Percentiles rank a stretch among this genome's conserved stretches.
These are phyloP conservation scores for Fraxinus sp. DNA, from an alignment of 305 asterid species.

Conservation along the genomic window DNA sequence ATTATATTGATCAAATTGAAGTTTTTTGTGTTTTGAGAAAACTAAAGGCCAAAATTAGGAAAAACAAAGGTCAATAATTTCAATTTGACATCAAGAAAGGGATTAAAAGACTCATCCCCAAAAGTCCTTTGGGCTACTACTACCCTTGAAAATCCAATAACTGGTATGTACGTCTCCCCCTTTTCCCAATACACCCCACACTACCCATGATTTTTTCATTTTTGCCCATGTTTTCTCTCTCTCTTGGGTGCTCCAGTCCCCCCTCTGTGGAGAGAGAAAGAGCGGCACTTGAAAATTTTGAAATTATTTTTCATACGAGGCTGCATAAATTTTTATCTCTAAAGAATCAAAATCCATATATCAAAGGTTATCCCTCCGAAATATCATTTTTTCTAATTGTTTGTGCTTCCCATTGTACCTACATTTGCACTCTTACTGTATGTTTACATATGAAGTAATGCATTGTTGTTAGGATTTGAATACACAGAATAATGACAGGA, in stretches of 20 bases:
- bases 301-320: conserved; percentile 23
- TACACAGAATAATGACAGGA: conserved; percentile 56
- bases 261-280: conserved; percentile 32
- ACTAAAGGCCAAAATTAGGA: conserved; percentile 10
- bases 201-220: conserved; percentile 20
- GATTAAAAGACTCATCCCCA: conserved; percentile 31
- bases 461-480: conserved; percentile 46
- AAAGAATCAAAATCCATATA: not conserved
- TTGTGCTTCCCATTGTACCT: conserved; percentile 7
- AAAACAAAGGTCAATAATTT: conserved; percentile 21
- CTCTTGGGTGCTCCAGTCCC: not conserved
- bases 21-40: not conserved
- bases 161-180: conserved; percentile 42
- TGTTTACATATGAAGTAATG: conserved; percentile 16
- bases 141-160: conserved; percentile 25
- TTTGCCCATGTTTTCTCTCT: conserved; percentile 18
- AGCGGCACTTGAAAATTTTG: conserved; percentile 31
- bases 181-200: conserved; percentile 20
- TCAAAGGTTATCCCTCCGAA: conserved; percentile 25
- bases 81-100: not conserved
- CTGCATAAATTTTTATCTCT: not conserved
- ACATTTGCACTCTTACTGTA: conserved; percentile 29
- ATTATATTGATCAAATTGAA: conserved; percentile 19
- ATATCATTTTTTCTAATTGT: conserved; percentile 6
- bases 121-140: conserved; percentile 18